A percentile compares a stretch with the other conserved stretches of the same genome.
Conservation (phyloP, 768 basidiomycete genomes). For the Sutorius australiensis region DNA sequence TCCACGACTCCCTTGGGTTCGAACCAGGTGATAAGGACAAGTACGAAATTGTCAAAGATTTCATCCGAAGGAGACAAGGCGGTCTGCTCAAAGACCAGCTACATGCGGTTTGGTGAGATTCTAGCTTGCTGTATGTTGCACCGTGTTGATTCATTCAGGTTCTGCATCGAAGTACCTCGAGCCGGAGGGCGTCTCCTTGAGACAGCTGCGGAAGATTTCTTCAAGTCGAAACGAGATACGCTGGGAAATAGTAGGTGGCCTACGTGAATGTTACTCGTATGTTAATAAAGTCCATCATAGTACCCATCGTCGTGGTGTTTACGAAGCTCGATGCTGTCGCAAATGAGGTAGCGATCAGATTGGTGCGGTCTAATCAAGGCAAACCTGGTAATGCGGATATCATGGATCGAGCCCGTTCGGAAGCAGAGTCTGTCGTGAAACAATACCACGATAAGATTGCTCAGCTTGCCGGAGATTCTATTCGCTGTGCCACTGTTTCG, state of each 20-base stretch:
- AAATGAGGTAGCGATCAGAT: neutral
- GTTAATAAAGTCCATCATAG: neutral
- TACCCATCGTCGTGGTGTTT: neutral
- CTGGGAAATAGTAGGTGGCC: neutral
- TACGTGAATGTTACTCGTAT: neutral
- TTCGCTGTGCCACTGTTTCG: neutral
- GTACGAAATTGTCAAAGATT: neutral
- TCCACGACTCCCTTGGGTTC: constrained; percentile 2
- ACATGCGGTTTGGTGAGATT: neutral
- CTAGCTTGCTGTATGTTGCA: neutral
- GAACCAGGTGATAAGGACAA: neutral
- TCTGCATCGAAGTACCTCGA: neutral
- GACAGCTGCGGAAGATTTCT: neutral
- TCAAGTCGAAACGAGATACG: neutral
- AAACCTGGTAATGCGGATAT: neutral
- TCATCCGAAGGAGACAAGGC: neutral
- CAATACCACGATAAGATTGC: neutral
- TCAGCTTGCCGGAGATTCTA: neutral
- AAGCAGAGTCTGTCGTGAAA: neutral
- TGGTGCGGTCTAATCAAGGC: neutral
- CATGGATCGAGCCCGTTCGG: neutral
- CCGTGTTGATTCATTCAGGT: neutral
- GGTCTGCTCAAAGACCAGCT: neutral
- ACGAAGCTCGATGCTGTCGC: neutral
- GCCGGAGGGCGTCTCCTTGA: neutral